These are phyloP conservation scores for Brassica cretica DNA, from an alignment of 345 rosid species.

Conservation along the genomic window DNA sequence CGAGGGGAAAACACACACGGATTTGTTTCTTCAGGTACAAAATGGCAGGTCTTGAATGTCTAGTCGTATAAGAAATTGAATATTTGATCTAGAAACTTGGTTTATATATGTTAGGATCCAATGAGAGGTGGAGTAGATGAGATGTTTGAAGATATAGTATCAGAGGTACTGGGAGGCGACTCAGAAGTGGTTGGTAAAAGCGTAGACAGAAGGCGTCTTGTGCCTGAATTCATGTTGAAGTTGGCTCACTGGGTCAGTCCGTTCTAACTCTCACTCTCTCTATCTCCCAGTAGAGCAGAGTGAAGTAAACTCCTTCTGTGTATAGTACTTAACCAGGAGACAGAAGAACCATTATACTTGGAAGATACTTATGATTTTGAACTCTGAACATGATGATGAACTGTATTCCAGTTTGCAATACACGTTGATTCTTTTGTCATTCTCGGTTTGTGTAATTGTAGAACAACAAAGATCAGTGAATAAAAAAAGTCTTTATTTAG, in stretches of 20 bases:
- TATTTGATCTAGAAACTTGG: conserved; percentile 6
- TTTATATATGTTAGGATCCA: conserved; percentile 65
- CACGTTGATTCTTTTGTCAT: conserved; percentile 23
- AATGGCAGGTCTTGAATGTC: not conserved
- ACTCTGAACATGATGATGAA: conserved; percentile 8
- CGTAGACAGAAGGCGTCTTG: conserved; percentile 74
- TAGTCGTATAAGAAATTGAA: not conserved
- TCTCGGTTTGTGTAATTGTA: conserved; percentile 6
- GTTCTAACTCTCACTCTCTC: conserved; percentile 44
- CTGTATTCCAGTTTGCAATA: conserved; percentile 3
- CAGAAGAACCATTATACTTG: not conserved
- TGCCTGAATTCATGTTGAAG: conserved; percentile 90
- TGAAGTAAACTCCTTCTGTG: conserved; percentile 2
- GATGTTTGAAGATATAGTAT: conserved; percentile 80
- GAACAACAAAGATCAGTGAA: not conserved
- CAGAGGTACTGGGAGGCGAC: conserved; percentile 59
- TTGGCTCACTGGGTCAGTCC: conserved; percentile 86
- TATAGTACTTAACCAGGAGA: conserved; percentile 28
- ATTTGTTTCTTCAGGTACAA: conserved; percentile 88
- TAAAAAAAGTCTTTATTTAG: not conserved
- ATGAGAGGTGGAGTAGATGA: conserved; percentile 94
- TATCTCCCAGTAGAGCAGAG: conserved; percentile 18
- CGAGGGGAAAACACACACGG: conserved; percentile 93
- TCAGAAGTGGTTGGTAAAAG: conserved; percentile 55
- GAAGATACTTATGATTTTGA: conserved; percentile 16